Base-by-base conservation (phyloP, 176 grass and related monocot genomes). In the Rhynchospora tenuis region DNA sequence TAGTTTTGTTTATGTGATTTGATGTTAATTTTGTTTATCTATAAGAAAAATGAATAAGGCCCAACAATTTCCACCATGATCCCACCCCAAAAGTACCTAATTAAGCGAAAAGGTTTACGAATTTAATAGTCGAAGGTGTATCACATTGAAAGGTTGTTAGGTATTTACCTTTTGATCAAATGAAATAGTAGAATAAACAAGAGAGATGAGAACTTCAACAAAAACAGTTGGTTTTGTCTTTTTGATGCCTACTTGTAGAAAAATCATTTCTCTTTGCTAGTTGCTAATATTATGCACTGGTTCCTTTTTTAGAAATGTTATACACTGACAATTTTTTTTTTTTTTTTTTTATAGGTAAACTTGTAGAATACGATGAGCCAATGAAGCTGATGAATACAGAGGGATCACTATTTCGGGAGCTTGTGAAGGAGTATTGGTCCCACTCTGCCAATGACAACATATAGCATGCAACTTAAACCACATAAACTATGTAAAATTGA, bases 351-450 rank as follows among this genome's bases (percentile, higher is more conserved):
- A 5, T 80, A 97, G 90, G 90, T 7, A 90, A 84, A 84, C 65
- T 88, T 45, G 83, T 89, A 58, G 94, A 97, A 78, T 94, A 94
- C 55, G 88, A 97, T 64, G 87, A 85, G 57, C 94, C 91, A 7
- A 86, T 4, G 83, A 97, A 89, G 68, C 83, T 97, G 27, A 94
- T 97, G 88, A 80, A 94, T 57, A 94, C 88, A 0, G 83, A 97
- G 66, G 94, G 90, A 44, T 97, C 91, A 68, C 83, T 94, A 1
- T 97, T 92, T 57, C 48, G 80, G 0, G 57, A 89, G 3, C 88
- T 97, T 1, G 88, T 94, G 11, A 94, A 86, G 45, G 91, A 97
- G 76, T 97, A 94, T 62, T 94, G 94, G 91, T 92, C 94, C 14
- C 90, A 94, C 23, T 73, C 88, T 22, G 81, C 82, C 3, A 83